Evolutionary conservation across 768 basidiomycete genomes (phyloP), one percentile per base, ranked within the genome.

Genomic region (Boletus pseudo-olivaceus): DNA sequence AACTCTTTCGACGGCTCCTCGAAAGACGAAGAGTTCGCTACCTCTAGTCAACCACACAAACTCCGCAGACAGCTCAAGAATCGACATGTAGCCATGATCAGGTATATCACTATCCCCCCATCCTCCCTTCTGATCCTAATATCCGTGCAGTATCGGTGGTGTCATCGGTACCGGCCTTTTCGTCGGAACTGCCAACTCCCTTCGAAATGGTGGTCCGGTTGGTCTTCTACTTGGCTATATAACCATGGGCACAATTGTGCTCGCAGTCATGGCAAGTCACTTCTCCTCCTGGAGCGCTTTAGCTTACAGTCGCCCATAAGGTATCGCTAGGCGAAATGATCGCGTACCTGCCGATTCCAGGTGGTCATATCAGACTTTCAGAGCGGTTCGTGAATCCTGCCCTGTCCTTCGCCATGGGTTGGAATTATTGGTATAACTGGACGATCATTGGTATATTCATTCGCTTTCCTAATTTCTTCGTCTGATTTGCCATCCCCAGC

Each of bases 361-460:
- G 90, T 53, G 90, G 83, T 40, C 89, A 91, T 61, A 90, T 92
- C 69, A 88, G 77, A 55, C 72, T 93, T 17, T 85, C 90, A 0
- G 90, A 87, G 66, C 87, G 90, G 32, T 93, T 93, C 62, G 85
- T 93, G 8, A 82, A 90, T 56, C 85, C 82, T 15, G 85, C 88
- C 1, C 74, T 89, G 55, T 87, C 88, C 23, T 74, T 75, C 41
- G 64, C 76, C 7, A 75, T 78, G 78, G 78, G 78, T 20, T 81
- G 79, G 78, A 82, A 80, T 59, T 81, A 81, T 57, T 80, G 79
- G 79, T 70, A 73, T n/a, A 67, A 64, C 55, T 66, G 71, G 69
- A 57, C 49, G 3, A 66, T 65, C 37, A 51, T 63, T 10, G 68
- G 63, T 67, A 49, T 15, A 32, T 44, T 30, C 30, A 7, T 1